These are phyloP conservation scores for Neofusicoccum ribis DNA, from an alignment of 2,329 filamentous ascomycete species.

Conservation along the genomic window DNA sequence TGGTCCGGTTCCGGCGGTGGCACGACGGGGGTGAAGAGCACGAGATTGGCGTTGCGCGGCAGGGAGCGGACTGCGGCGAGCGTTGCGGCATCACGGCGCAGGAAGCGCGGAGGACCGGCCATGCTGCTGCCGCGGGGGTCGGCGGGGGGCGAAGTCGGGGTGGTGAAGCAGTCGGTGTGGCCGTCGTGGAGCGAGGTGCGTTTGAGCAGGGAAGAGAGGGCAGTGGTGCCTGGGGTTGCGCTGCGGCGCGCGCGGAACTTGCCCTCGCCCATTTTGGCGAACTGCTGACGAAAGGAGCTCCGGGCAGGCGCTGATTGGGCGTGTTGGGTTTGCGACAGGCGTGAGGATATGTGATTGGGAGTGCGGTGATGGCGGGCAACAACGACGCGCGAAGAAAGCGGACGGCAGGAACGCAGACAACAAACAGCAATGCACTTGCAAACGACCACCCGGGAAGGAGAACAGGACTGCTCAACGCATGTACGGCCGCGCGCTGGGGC, in stretches of 20 bases:
- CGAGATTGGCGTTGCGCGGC: conserved; percentile 29
- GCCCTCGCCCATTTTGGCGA: conserved; percentile 27
- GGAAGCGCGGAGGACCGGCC: not conserved
- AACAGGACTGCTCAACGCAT: not conserved
- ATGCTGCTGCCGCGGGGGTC: conserved; percentile 28
- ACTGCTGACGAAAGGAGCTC: not conserved
- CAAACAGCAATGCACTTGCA: conserved; percentile 7
- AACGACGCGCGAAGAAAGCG: not conserved
- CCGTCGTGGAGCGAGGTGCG: conserved; percentile 21
- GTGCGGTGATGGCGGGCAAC: not conserved
- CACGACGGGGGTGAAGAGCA: conserved; percentile 57
- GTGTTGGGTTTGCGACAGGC: not conserved
- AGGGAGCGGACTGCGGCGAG: conserved; percentile 14
- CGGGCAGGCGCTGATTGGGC: conserved; percentile 6
- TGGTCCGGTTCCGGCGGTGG: conserved; percentile 45
- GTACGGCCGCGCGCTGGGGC: not conserved
- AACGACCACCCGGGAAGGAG: conserved; percentile 1
- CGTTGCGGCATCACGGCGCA: not conserved
- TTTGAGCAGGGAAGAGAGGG: conserved; percentile 25
- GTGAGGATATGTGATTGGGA: conserved; percentile 9
- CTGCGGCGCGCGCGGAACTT: conserved; percentile 25
- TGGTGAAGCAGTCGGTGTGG: not conserved
- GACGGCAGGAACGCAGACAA: not conserved
- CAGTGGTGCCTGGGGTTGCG: conserved; percentile 21
- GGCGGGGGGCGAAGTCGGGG: conserved; percentile 22